These are phyloP conservation scores for Schwanniomyces etchellsii DNA, from an alignment of 1,139 yeast genomes.

Conservation along the genomic window DNA sequence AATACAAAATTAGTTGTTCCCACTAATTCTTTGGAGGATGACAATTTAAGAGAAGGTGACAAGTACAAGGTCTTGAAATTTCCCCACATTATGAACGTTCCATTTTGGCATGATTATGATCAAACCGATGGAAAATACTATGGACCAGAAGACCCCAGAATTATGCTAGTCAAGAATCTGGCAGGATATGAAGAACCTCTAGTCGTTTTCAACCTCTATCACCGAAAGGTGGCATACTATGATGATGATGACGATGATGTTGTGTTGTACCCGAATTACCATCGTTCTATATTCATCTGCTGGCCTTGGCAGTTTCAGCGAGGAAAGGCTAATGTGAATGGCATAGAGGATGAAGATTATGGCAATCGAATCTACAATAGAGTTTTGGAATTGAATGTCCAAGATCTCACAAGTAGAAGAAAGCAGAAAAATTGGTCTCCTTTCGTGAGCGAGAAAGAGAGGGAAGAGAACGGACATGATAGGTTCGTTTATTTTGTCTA, in stretches of 20 bases:
- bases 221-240: slow-evolving; percentile 16
- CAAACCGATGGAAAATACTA: slow-evolving; percentile 18
- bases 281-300: slow-evolving; percentile 12
- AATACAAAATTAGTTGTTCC: slow-evolving; percentile 31
- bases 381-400: slow-evolving; percentile 19
- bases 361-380: slow-evolving; percentile 17
- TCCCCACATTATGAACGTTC: slow-evolving; percentile 29
- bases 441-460: slow-evolving; percentile 20
- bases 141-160: slow-evolving; percentile 42
- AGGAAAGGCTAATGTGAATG: slow-evolving; percentile 25
- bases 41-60: slow-evolving; percentile 7
- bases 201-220: slow-evolving; percentile 28
- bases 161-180: slow-evolving; percentile 25
- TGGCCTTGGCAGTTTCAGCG: slow-evolving; percentile 23
- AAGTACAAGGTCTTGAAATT: slow-evolving; percentile 14
- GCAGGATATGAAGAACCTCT: slow-evolving; percentile 33
- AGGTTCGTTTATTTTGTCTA: slow-evolving; percentile 26
- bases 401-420: slow-evolving; percentile 15
- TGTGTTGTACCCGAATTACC: slow-evolving; percentile 8
- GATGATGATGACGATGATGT: slow-evolving; percentile 12
- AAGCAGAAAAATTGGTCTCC: slow-evolving; percentile 45
- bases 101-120: slow-evolving; percentile 24
- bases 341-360: slow-evolving; percentile 11
- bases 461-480: slow-evolving; percentile 20
- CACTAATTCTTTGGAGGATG: slow-evolving; percentile 9